These are phyloP conservation scores for Sporobolomyces roseus DNA, from an alignment of 768 basidiomycete species.

Conservation along the genomic window DNA sequence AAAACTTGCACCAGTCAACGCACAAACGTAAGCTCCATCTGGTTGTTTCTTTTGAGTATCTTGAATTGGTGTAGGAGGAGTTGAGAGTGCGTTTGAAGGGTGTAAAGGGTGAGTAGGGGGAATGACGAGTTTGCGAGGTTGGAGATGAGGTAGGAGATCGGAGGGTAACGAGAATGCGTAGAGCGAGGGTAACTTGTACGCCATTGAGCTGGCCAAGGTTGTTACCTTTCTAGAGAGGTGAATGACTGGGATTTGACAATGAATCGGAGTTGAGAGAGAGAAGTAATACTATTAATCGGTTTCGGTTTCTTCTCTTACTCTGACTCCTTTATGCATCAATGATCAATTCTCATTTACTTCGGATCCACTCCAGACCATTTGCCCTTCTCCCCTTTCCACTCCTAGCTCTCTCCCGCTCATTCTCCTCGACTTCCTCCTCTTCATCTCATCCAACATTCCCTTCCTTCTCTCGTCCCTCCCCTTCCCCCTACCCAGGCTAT, in stretches of 20 bases:
- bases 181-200: conserved; percentile 26
- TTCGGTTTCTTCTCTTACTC: no score
- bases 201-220: background rate
- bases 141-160: conserved; percentile 15
- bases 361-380: no score
- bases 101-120: conserved; percentile 34
- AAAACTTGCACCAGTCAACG: conserved; percentile 58
- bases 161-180: conserved; percentile 38
- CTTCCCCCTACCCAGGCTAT: conserved; percentile 58
- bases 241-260: conserved; percentile 1
- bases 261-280: background rate
- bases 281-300: no score
- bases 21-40: conserved; percentile 32
- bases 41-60: background rate
- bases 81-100: conserved; percentile 1
- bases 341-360: no score
- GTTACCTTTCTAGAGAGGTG: background rate
- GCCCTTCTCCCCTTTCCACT: background rate
- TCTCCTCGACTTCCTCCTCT: no score
- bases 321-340: no score
- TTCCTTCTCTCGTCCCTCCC: background rate
- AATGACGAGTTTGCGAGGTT: conserved; percentile 34
- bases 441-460: no score
- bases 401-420: no score
- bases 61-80: background rate